A percentile compares a stretch with the other conserved stretches of the same genome.
These are phyloP conservation scores for Kodamaea suecica DNA, from an alignment of 1,139 yeast genomes.

Conservation along the genomic window DNA sequence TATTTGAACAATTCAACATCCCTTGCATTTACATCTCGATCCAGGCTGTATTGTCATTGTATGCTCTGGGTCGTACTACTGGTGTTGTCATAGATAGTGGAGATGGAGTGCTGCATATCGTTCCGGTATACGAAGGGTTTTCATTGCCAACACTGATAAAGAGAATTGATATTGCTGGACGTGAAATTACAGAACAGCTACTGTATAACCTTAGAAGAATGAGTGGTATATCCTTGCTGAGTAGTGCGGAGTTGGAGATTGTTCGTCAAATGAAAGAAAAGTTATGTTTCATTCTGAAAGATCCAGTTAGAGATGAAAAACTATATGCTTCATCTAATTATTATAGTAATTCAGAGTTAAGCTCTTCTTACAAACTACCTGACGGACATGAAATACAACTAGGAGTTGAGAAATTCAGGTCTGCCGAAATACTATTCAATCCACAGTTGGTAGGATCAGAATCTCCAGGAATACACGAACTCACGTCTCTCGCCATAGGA, in stretches of 20 bases:
- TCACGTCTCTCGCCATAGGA: slow-evolving; percentile 61
- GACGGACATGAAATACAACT: slow-evolving; percentile 70
- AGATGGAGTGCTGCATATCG: slow-evolving; percentile 86
- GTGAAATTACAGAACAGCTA: slow-evolving; percentile 77
- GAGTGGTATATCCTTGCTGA: slow-evolving; percentile 57
- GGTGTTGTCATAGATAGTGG: slow-evolving; percentile 90
- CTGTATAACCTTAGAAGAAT: slow-evolving; percentile 61
- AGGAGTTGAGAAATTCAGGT: slow-evolving; percentile 66
- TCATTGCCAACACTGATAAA: slow-evolving; percentile 69
- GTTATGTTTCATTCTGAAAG: slow-evolving; percentile 66
- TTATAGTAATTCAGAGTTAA: slow-evolving; percentile 25
- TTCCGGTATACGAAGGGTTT: slow-evolving; percentile 89
- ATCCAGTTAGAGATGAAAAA: slow-evolving; percentile 66
- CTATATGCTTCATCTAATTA: slow-evolving; percentile 39
- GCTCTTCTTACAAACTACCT: slow-evolving; percentile 60
- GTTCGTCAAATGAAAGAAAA: slow-evolving; percentile 77
- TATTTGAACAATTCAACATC: slow-evolving; percentile 81
- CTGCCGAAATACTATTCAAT: slow-evolving; percentile 73
- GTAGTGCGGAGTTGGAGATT: slow-evolving; percentile 80
- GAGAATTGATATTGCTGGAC: slow-evolving; percentile 80
- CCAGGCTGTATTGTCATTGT: slow-evolving; percentile 81
- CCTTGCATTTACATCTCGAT: slow-evolving; percentile 83
- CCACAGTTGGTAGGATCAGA: slow-evolving; percentile 83
- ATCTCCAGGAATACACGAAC: slow-evolving; percentile 62
- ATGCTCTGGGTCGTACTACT: slow-evolving; percentile 87